phyloP scores from a whole-genome alignment of 805 yeast genomes.

The Grigorovia jiainica region DNA sequence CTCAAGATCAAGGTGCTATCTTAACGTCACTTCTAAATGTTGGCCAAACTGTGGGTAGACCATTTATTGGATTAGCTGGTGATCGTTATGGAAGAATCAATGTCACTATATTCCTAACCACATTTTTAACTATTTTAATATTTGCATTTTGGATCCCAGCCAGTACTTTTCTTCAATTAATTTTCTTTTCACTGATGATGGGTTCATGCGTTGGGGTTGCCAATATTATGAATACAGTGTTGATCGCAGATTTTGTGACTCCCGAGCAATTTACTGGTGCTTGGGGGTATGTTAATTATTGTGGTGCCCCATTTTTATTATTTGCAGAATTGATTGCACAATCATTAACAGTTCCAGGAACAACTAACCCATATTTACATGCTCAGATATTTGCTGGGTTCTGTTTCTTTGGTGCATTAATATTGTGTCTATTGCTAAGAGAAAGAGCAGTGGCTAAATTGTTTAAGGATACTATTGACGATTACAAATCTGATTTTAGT shows the following conservation, averaged over 20 bases:
- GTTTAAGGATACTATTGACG: too few species aligned
- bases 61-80: slow-evolving; percentile 36
- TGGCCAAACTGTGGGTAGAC: slow-evolving; percentile 42
- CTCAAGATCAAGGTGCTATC: slow-evolving; percentile 35
- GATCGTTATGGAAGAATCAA: slow-evolving; percentile 41
- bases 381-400: slow-evolving; percentile 54
- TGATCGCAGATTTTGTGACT: slow-evolving; percentile 35
- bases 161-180: slow-evolving; percentile 31
- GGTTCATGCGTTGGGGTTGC: slow-evolving; percentile 41
- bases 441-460: too few species aligned
- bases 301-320: slow-evolving; percentile 26
- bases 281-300: slow-evolving; percentile 29
- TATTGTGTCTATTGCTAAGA: too few species aligned
- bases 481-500: too few species aligned
- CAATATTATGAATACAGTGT: slow-evolving; percentile 33
- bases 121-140: slow-evolving; percentile 30
- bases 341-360: slow-evolving; percentile 30
- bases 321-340: slow-evolving; percentile 49
- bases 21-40: slow-evolving; percentile 38
- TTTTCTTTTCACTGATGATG: slow-evolving; percentile 35
- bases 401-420: slow-evolving; percentile 32
- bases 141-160: slow-evolving; percentile 44
- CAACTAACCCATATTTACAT: slow-evolving; percentile 40
- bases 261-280: slow-evolving; percentile 32
- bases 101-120: slow-evolving; percentile 32